phyloP scores from a whole-genome alignment of 805 yeast species.

The Candida silvicultrix region DNA sequence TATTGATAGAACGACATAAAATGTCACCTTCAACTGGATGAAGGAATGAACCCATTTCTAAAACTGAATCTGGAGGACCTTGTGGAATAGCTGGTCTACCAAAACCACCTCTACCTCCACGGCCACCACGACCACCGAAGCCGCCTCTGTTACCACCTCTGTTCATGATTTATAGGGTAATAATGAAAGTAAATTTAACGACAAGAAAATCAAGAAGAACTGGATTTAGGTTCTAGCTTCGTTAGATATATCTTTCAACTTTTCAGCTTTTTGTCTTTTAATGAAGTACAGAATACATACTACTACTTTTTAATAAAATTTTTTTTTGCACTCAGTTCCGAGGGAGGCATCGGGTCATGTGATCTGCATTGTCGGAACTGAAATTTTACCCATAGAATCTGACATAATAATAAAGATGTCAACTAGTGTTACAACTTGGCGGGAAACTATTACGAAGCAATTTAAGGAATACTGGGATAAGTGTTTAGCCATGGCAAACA shows the following conservation, averaged over 20 bases:
- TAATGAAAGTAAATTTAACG: not conserved
- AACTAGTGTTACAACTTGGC: no score
- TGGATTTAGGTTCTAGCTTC: not conserved
- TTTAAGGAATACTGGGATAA: no score
- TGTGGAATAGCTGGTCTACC: constrained; percentile 69
- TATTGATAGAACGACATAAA: constrained; percentile 91
- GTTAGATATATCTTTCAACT: not conserved
- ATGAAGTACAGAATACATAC: not conserved
- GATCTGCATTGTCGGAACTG: not conserved
- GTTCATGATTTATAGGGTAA: constrained; percentile 24
- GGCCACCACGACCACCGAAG: constrained; percentile 64
- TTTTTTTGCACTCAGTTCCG: constrained; percentile 1
- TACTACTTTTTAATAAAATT: not conserved
- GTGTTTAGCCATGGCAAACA: not conserved
- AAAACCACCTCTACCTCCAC: constrained; percentile 55
- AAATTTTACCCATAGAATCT: not conserved
- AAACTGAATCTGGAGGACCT: constrained; percentile 95
- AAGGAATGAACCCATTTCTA: constrained; percentile 90
- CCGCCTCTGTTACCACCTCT: constrained; percentile 51
- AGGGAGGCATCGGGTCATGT: constrained; percentile 1
- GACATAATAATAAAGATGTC: not conserved
- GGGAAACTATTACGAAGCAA: no score
- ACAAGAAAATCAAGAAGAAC: not conserved
- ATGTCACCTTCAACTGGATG: constrained; percentile 96
- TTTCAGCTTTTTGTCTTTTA: not conserved